A percentile compares a stretch with the other conserved stretches of the same genome.
These are phyloP conservation scores for Cadophora luteo-olivacea DNA, from an alignment of 2,329 filamentous ascomycete species.

Conservation along the genomic window DNA sequence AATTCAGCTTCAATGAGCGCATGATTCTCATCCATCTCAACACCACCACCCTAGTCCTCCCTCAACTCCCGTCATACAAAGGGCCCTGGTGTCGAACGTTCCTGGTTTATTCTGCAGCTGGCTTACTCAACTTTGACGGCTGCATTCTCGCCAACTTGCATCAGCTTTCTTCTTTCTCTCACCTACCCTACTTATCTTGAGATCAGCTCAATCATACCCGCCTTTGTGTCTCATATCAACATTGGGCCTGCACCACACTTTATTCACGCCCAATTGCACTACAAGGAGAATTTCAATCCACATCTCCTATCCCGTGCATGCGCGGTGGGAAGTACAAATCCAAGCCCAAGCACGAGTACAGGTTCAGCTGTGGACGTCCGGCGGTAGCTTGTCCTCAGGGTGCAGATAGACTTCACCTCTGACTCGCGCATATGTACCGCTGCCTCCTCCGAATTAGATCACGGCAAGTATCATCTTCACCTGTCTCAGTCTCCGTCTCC, in stretches of 20 bases:
- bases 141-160: background rate
- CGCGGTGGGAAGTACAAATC: background rate
- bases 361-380: background rate
- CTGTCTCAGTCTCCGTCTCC: background rate
- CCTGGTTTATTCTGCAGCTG: background rate
- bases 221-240: background rate
- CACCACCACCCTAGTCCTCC: background rate
- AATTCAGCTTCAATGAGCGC: conserved; percentile 19
- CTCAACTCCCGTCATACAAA: background rate
- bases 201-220: background rate
- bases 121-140: background rate
- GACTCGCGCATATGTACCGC: conserved; percentile 9
- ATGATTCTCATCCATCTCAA: background rate
- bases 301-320: background rate
- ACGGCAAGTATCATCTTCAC: conserved; percentile 1
- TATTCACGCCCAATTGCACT: background rate
- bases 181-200: background rate
- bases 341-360: background rate
- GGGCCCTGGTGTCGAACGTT: background rate
- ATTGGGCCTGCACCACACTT: background rate
- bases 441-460: background rate
- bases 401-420: background rate
- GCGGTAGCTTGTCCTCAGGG: background rate
- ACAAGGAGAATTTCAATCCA: background rate
- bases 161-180: background rate